Evolutionary conservation across 1,284 basidiomycete species (phyloP).

Genomic region (Ceratobasidium sp.): DNA sequence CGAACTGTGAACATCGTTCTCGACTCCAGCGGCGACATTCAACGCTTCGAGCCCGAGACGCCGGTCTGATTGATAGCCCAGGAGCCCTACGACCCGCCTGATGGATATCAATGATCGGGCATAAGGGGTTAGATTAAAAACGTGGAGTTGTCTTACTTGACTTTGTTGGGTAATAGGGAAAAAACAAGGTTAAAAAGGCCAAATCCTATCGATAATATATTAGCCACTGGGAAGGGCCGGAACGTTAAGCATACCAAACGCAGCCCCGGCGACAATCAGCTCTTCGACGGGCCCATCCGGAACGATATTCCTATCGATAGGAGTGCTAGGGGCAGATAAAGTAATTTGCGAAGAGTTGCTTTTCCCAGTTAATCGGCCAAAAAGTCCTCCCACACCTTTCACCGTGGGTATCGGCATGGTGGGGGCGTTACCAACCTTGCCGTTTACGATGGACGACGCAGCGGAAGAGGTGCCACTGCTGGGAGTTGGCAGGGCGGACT

Average conservation of each 20-base stretch:
- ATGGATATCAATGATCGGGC: slow-evolving; percentile 32
- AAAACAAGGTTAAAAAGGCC: slow-evolving; percentile 82
- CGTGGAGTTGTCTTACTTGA: slow-evolving; percentile 62
- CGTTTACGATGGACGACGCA: slow-evolving; percentile 38
- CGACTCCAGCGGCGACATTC: slow-evolving; percentile 69
- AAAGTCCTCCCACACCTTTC: slow-evolving; percentile 53
- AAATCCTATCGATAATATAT: slow-evolving; percentile 58
- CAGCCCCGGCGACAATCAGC: slow-evolving; percentile 74
- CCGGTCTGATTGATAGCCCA: slow-evolving; percentile 78
- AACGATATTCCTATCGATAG: slow-evolving; percentile 40
- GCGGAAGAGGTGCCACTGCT: slow-evolving; percentile 40
- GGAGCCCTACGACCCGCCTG: slow-evolving; percentile 74
- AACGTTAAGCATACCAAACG: slow-evolving; percentile 65
- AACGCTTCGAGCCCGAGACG: slow-evolving; percentile 73
- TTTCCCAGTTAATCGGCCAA: slow-evolving; percentile 54
- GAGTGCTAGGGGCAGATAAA: slow-evolving; percentile 1
- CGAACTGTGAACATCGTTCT: slow-evolving; percentile 71
- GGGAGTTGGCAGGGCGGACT: slow-evolving; percentile 16
- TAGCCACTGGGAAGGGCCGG: slow-evolving; percentile 10
- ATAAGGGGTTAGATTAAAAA: slow-evolving; percentile 2
- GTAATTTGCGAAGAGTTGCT: slow-evolving; percentile 25
- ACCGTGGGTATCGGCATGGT: slow-evolving; percentile 3
- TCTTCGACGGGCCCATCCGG: slow-evolving; percentile 72
- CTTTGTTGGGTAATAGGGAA: slow-evolving; percentile 73
- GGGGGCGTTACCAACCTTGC: slow-evolving; percentile 45